These are phyloP conservation scores for Aspergillus jensenii DNA, from an alignment of 2,329 filamentous ascomycete species.

Conservation along the genomic window DNA sequence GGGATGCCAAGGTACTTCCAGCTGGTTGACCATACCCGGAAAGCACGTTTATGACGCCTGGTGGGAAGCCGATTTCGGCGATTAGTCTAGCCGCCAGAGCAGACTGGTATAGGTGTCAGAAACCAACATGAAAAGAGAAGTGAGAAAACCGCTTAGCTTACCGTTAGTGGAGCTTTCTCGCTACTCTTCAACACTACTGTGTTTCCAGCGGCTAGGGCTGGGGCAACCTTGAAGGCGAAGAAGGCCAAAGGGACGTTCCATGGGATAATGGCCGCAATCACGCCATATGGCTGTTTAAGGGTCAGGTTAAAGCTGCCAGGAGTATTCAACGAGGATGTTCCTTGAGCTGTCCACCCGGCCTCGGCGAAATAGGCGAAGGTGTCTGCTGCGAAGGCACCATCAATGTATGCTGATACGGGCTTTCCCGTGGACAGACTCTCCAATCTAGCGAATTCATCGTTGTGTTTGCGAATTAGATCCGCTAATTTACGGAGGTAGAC, in stretches of 20 bases:
- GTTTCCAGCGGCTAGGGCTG: constrained; percentile 61
- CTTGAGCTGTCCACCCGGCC: constrained; percentile 29
- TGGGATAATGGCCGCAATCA: constrained; percentile 58
- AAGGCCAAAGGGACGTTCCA: constrained; percentile 56
- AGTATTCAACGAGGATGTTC: constrained; percentile 31
- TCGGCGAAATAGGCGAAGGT: constrained; percentile 30
- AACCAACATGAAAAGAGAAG: not conserved
- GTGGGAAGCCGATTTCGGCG: constrained; percentile 44
- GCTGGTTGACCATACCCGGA: constrained; percentile 64
- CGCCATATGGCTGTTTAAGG: constrained; percentile 55
- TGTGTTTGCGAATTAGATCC: constrained; percentile 27
- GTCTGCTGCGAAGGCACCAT: constrained; percentile 20
- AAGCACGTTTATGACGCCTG: constrained; percentile 52
- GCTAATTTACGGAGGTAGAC: constrained; percentile 35
- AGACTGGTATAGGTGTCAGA: constrained; percentile 22
- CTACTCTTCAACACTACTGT: constrained; percentile 62
- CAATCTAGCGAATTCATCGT: constrained; percentile 32
- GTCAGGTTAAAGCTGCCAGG: constrained; percentile 29
- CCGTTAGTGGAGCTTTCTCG: constrained; percentile 62
- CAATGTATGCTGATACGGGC: constrained; percentile 30
- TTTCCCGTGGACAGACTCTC: constrained; percentile 39
- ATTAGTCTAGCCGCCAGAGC: constrained; percentile 37
- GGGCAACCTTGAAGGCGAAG: constrained; percentile 56
- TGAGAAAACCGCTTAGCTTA: constrained; percentile 24
- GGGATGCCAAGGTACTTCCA: constrained; percentile 48